phyloP scores from a whole-genome alignment of 2,329 filamentous ascomycete genomes.

The Colletotrichum scovillei region DNA sequence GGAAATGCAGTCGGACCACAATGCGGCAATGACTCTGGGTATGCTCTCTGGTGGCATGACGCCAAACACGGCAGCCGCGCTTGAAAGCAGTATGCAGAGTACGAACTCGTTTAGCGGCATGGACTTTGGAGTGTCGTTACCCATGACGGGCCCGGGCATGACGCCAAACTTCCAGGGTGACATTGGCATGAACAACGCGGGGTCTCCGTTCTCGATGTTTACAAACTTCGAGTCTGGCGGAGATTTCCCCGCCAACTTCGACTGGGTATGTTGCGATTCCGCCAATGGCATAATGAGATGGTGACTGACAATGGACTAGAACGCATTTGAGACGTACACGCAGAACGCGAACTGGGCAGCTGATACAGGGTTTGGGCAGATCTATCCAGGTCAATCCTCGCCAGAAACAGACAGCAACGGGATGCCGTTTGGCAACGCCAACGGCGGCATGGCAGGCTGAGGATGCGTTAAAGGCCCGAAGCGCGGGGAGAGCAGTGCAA shows the following conservation, averaged over 20 bases:
- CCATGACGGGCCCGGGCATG: slow-evolving; percentile 45
- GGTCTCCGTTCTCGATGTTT: slow-evolving; percentile 66
- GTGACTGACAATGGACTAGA: slow-evolving; percentile 48
- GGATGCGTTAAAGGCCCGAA: not conserved
- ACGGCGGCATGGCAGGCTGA: slow-evolving; percentile 30
- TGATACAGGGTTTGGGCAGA: slow-evolving; percentile 64
- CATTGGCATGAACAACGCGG: slow-evolving; percentile 46
- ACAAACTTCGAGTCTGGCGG: slow-evolving; percentile 48
- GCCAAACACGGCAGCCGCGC: slow-evolving; percentile 42
- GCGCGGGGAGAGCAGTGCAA: not conserved
- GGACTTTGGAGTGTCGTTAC: slow-evolving; percentile 52
- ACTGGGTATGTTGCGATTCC: slow-evolving; percentile 62
- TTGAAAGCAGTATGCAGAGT: slow-evolving; percentile 47
- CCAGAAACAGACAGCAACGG: slow-evolving; percentile 27
- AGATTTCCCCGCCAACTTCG: slow-evolving; percentile 63
- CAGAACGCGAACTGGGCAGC: slow-evolving; percentile 65
- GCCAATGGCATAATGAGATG: not conserved
- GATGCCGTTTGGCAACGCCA: slow-evolving; percentile 12
- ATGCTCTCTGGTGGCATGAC: slow-evolving; percentile 54
- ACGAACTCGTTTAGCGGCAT: slow-evolving; percentile 57
- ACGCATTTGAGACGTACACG: slow-evolving; percentile 67
- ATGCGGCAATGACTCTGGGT: slow-evolving; percentile 54
- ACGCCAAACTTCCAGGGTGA: slow-evolving; percentile 52
- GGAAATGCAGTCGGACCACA: slow-evolving; percentile 50
- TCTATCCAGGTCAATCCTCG: slow-evolving; percentile 38